Base-by-base conservation (phyloP, 2,329 filamentous ascomycete genomes). In the Phyllosticta paracitricarpa region DNA sequence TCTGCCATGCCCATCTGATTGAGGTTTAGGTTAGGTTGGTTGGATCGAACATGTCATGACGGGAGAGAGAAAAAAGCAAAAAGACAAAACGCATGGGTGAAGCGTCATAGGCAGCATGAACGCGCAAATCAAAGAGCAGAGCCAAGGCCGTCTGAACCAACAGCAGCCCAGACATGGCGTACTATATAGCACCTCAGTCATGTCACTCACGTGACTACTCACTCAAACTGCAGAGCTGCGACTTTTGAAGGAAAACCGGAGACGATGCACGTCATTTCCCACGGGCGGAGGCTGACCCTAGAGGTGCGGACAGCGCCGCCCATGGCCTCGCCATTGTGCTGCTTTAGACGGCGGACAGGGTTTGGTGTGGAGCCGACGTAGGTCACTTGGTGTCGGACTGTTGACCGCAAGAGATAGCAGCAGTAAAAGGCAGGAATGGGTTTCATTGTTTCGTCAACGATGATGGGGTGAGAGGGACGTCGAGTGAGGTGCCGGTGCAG, bases 321-420 rank as follows among this genome's bases (percentile, higher is more conserved):
- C 70, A 85, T 88, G 33, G 81, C 81, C 57, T 85, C 78, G 58
- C 94, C 94, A 81, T 99, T 99, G 76, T 99, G 94, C 73, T 97
- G 94, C 64, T 85, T 86, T 25, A 97, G 80, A 14, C 94, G 88
- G 63, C 93, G 83, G 1, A 86, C 85, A 52, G 94, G 93, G 70
- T 97, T 86, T 0, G 92, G 92, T 0, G 94, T 97, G 53, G 90
- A 96, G 59, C 94, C 94, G 60, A 97, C 88, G 74, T 99, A 99
- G 54, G 82, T 84, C 28, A 82, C 81, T 3, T 22, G 17, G 70
- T 85, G 85, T 54, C 84, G 82, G 9, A 91, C 81, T 0, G 87
- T 91, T 0, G 93, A 97, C 22, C 92, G 88, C 40, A 97, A 83
- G 17, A 97, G 83, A 72, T 99, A 97, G 71, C 94, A 95, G 66